Conservation (phyloP, 139 green algal genomes). For the Chlorella ohadii region DNA sequence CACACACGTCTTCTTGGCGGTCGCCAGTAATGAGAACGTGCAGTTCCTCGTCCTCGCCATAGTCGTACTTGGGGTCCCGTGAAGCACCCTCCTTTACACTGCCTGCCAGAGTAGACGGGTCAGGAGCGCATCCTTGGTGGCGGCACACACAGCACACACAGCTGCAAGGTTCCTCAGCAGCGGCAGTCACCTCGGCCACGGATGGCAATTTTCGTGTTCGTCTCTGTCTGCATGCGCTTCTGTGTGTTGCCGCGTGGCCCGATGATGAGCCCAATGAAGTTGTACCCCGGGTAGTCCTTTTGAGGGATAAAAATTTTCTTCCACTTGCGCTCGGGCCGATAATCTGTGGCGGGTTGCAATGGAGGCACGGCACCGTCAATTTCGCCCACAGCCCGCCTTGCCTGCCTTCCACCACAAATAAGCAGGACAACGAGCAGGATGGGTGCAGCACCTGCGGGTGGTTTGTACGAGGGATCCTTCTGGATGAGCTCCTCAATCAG, state of each 20-base stretch:
- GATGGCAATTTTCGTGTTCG: conserved; percentile 98
- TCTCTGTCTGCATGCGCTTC: conserved; percentile 98
- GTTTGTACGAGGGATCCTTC: conserved; percentile 83
- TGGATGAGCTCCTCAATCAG: conserved; percentile 95
- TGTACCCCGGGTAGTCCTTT: conserved; percentile 94
- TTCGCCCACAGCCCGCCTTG: neutral
- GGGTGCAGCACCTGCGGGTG: conserved; percentile 64
- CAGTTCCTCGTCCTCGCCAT: conserved; percentile 97
- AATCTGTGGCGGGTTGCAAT: conserved; percentile 2
- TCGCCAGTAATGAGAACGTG: conserved; percentile 98
- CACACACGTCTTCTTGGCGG: conserved; percentile 74
- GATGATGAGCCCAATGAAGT: conserved; percentile 99
- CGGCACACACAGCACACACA: neutral
- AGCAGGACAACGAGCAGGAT: neutral
- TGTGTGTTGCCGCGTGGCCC: conserved; percentile 98
- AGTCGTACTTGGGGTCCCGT: conserved; percentile 85
- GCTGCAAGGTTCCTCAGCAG: neutral
- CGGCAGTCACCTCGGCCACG: conserved; percentile 68
- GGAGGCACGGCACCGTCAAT: neutral
- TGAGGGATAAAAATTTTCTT: conserved; percentile 93
- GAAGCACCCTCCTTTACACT: conserved; percentile 82
- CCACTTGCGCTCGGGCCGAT: conserved; percentile 40
- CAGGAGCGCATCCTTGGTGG: neutral
- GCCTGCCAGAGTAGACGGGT: conserved; percentile 41
- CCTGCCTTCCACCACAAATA: neutral